These are phyloP conservation scores for Quercus variabilis DNA, from an alignment of 306 rosid species.

Conservation along the genomic window DNA sequence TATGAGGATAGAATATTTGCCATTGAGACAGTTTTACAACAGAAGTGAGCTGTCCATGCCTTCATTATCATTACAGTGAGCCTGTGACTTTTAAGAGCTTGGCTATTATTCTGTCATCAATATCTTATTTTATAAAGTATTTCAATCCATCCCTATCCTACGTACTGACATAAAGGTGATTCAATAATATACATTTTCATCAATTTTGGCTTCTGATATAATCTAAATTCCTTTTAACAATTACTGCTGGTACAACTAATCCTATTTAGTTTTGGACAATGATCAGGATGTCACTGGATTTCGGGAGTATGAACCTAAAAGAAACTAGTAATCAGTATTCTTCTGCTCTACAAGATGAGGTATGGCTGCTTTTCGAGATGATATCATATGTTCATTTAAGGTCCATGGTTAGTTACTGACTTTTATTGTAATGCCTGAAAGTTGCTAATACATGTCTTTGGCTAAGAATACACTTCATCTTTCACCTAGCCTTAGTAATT, in stretches of 20 bases:
- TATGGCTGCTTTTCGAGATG: constrained; percentile 16
- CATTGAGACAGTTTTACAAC: not conserved
- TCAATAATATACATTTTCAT: not conserved
- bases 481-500: constrained; percentile 4
- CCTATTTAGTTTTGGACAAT: constrained; percentile 22
- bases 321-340: constrained; percentile 46
- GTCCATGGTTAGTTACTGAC: not conserved
- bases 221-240: not conserved
- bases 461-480: not conserved
- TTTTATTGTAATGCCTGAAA: not conserved
- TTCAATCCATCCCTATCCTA: not conserved
- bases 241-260: constrained; percentile 15
- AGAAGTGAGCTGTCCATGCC: not conserved
- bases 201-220: not conserved
- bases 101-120: not conserved
- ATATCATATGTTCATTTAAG: constrained; percentile 4
- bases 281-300: constrained; percentile 75
- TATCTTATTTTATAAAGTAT: not conserved
- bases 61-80: not conserved
- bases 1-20: not conserved
- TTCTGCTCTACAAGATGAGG: constrained; percentile 89
- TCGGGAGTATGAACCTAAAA: constrained; percentile 73
- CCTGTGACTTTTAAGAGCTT: not conserved
- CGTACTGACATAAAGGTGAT: not conserved
- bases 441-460: not conserved